phyloP scores from a whole-genome alignment of 352 stramenopile species.

The Thalassiosira exigua region DNA sequence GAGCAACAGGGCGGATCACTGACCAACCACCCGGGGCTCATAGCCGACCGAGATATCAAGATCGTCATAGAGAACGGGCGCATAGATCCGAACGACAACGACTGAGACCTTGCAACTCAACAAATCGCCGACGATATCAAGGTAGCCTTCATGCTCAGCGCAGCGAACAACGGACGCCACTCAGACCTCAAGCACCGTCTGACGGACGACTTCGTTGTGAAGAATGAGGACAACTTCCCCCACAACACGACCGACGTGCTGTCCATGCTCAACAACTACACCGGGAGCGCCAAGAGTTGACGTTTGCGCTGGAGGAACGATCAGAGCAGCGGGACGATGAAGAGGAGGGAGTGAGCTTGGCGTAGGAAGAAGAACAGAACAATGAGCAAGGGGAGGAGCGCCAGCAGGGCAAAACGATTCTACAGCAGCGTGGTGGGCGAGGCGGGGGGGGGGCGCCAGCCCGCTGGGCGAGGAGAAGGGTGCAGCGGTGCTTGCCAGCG shows the following conservation, averaged over 20 bases:
- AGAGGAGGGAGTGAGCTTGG: background rate
- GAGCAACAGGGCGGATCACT: slow-evolving; percentile 6
- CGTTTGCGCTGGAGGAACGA: background rate
- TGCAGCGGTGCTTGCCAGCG: background rate
- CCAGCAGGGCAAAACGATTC: background rate
- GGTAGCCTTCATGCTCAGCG: slow-evolving; percentile 13
- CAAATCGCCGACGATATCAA: slow-evolving; percentile 14
- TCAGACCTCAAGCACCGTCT: background rate
- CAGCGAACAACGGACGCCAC: background rate
- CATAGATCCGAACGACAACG: background rate
- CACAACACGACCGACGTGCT: background rate
- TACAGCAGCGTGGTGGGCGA: background rate
- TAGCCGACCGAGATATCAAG: background rate
- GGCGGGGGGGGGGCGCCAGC: background rate
- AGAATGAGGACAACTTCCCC: background rate
- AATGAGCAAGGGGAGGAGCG: background rate
- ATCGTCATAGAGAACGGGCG: background rate
- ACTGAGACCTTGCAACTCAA: background rate
- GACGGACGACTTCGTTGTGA: background rate
- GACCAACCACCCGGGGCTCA: background rate
- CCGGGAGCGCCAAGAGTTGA: background rate
- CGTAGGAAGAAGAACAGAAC: background rate
- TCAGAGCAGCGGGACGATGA: background rate
- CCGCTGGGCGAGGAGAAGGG: background rate
- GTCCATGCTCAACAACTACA: slow-evolving; percentile 1